Conservation (phyloP, 2,329 filamentous ascomycete genomes). For the Sclerotinia sclerotiorum region DNA sequence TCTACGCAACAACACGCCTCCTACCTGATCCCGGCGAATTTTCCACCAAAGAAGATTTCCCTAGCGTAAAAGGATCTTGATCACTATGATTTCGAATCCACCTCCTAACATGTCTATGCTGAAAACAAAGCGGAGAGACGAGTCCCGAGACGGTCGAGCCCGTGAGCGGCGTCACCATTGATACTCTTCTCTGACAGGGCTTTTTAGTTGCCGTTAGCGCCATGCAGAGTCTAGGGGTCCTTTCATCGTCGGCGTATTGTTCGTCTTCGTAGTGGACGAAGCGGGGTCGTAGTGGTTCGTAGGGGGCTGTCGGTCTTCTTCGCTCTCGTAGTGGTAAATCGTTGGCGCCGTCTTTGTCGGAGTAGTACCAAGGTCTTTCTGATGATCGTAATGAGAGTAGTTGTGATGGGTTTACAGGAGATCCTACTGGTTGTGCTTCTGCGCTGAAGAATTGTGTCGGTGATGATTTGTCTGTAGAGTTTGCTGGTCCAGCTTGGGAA, state of each 20-base stretch:
- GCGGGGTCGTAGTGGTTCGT: not conserved
- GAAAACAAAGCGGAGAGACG: conserved; percentile 1
- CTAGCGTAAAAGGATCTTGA: no score
- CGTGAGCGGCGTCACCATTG: not conserved
- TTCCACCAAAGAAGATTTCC: not conserved
- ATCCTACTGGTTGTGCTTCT: not conserved
- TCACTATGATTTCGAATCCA: not conserved
- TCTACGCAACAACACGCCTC: not conserved
- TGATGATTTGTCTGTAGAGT: not conserved
- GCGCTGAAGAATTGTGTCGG: not conserved
- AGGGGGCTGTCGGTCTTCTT: not conserved
- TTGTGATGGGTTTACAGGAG: not conserved
- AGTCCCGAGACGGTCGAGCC: not conserved
- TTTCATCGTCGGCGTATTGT: not conserved
- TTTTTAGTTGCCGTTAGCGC: not conserved
- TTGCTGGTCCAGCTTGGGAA: not conserved
- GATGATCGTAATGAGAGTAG: not conserved
- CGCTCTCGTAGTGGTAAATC: conserved; percentile 2
- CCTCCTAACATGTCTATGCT: not conserved
- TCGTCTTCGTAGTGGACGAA: conserved; percentile 14
- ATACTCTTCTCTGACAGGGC: conserved; percentile 11
- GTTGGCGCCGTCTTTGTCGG: not conserved
- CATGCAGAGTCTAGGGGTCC: not conserved
- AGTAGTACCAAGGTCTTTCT: conserved; percentile 2
- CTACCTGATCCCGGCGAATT: not conserved